phyloP scores from a whole-genome alignment of 441 rosid genomes.

The Gossypium trilobum region DNA sequence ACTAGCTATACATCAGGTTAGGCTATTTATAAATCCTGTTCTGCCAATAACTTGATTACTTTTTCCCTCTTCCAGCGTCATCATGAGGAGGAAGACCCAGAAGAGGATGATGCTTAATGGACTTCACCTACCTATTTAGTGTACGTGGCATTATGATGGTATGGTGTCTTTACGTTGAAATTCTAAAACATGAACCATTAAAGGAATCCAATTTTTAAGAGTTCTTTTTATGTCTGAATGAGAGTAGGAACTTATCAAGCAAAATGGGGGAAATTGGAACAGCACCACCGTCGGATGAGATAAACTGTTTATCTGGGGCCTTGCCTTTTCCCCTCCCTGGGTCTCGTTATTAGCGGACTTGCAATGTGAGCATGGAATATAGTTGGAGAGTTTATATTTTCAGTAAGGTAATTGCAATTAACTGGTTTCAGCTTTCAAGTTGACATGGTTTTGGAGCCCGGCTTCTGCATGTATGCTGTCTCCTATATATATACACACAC shows the following conservation, averaged over 20 bases:
- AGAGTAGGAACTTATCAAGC: not conserved
- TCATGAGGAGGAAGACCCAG: not conserved
- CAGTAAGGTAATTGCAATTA: not conserved
- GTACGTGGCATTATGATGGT: not conserved
- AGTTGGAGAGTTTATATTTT: not conserved
- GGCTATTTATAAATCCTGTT: not conserved
- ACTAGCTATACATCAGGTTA: not conserved
- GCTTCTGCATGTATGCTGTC: not conserved
- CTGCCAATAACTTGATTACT: not conserved
- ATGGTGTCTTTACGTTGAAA: not conserved
- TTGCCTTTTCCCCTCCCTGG: not conserved
- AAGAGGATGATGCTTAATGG: not conserved
- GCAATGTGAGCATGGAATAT: not conserved
- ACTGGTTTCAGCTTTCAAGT: not conserved
- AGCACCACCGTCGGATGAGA: not conserved
- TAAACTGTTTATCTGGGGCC: not conserved
- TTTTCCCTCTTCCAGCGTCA: not conserved
- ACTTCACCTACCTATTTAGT: not conserved
- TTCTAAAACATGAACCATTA: not conserved
- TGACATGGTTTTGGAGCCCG: not conserved
- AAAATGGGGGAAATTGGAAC: not conserved
- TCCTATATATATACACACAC: not conserved
- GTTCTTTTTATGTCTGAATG: not conserved
- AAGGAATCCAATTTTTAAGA: not conserved
- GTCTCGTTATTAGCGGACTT: not conserved